These are phyloP conservation scores for Simplicillium sp. DNA, from an alignment of 2,329 filamentous ascomycete genomes.

Conservation along the genomic window DNA sequence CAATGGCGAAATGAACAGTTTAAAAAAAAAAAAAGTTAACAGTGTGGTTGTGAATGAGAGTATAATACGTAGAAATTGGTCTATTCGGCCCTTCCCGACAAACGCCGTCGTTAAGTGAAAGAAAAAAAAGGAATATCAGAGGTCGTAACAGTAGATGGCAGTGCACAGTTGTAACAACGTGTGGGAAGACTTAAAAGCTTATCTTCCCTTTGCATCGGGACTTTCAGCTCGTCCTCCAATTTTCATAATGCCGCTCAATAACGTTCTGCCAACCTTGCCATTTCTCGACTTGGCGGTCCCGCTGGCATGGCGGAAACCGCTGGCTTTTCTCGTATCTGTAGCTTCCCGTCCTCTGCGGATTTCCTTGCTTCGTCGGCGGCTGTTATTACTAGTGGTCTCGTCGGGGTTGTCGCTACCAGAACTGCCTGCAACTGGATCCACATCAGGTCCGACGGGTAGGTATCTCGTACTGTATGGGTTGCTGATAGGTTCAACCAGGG, in stretches of 20 bases:
- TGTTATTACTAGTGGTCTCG: conserved; percentile 8
- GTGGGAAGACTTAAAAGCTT: no score
- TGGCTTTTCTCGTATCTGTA: conserved; percentile 16
- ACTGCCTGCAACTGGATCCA: conserved; percentile 33
- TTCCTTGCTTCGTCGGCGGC: conserved; percentile 22
- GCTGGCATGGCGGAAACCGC: conserved; percentile 17
- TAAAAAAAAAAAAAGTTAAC: no score
- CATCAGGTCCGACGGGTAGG: conserved; percentile 16
- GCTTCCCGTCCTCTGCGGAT: conserved; percentile 16
- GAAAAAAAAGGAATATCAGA: no score
- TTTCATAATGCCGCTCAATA: conserved; percentile 34
- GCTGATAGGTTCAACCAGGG: conserved; percentile 18
- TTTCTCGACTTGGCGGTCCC: conserved; percentile 25
- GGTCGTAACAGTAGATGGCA: no score
- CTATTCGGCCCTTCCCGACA: no score
- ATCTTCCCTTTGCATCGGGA: conserved; percentile 22
- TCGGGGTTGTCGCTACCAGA: conserved; percentile 37
- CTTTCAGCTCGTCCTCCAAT: conserved; percentile 31
- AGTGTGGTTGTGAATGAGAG: no score
- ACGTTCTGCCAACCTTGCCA: conserved; percentile 29
- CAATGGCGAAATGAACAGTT: no score
- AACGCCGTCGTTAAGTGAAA: no score
- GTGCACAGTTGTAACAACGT: no score
- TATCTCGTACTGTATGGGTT: conserved; percentile 3
- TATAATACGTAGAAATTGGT: no score